A percentile compares a stretch with the other conserved stretches of the same genome.
Conservation (phyloP, 495 filamentous ascomycete genomes). For the Talaromyces thailandensis region DNA sequence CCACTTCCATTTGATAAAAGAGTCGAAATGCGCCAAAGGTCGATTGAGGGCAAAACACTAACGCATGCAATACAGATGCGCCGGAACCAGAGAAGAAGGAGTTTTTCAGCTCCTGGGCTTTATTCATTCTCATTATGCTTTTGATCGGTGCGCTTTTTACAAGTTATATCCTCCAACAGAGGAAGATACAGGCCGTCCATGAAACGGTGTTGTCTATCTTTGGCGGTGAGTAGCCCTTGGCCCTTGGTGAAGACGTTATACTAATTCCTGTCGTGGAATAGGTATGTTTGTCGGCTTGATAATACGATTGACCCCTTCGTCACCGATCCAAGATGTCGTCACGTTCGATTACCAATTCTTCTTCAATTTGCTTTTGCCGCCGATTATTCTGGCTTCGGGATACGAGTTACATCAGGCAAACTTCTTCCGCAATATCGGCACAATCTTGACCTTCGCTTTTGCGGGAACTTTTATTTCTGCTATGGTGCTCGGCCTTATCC, state of each 20-base stretch:
- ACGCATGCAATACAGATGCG: constrained; percentile 23
- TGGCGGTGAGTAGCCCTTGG: constrained; percentile 56
- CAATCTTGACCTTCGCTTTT: constrained; percentile 97
- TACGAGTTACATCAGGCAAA: constrained; percentile 98
- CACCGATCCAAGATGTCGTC: constrained; percentile 76
- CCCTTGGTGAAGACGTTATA: neutral
- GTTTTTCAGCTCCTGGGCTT: constrained; percentile 88
- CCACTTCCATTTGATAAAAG: neutral
- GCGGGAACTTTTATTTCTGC: constrained; percentile 96
- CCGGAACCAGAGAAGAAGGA: constrained; percentile 71
- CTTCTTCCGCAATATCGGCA: constrained; percentile 97
- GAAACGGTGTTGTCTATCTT: constrained; percentile 98
- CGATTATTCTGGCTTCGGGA: constrained; percentile 93
- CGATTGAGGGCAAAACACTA: neutral
- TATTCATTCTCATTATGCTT: constrained; percentile 91
- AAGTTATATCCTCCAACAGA: constrained; percentile 90
- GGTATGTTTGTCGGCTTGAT: constrained; percentile 94
- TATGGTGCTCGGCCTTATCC: constrained; percentile 75
- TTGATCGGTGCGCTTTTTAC: constrained; percentile 92
- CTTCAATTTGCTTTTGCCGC: constrained; percentile 95
- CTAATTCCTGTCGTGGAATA: constrained; percentile 22
- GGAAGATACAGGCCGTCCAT: constrained; percentile 92
- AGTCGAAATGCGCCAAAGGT: neutral
- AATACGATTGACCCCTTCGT: constrained; percentile 66
- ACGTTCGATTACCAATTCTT: constrained; percentile 98